These are phyloP conservation scores for Alnus rubra DNA, from an alignment of 306 rosid genomes.

Conservation along the genomic window DNA sequence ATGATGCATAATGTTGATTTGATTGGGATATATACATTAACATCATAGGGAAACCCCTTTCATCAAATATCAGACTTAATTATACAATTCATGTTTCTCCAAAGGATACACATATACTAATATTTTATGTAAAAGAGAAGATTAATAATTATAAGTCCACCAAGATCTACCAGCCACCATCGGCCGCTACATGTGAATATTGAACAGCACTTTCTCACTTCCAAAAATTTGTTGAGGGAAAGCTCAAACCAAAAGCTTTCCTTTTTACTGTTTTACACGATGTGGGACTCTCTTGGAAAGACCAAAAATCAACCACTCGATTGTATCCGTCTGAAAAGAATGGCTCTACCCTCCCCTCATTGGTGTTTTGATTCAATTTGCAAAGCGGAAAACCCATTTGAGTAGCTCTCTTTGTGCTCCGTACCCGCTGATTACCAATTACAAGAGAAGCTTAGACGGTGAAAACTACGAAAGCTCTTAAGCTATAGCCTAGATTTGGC, in stretches of 20 bases:
- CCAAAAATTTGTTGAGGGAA: neutral
- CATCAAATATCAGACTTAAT: neutral
- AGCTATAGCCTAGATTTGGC: no score
- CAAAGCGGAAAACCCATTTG: no score
- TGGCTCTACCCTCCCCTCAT: no score
- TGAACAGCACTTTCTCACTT: neutral
- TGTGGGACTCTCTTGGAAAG: neutral
- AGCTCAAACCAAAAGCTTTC: neutral
- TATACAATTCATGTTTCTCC: neutral
- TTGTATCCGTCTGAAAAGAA: no score
- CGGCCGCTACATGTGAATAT: neutral
- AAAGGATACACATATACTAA: neutral
- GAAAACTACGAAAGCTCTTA: no score
- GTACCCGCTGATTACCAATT: no score
- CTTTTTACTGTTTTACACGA: neutral
- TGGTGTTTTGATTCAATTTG: no score
- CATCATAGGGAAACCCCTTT: neutral
- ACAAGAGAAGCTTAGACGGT: no score
- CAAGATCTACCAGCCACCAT: neutral
- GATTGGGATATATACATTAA: neutral
- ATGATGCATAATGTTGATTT: neutral
- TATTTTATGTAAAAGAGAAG: neutral
- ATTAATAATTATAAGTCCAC: neutral
- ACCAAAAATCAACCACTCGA: neutral
- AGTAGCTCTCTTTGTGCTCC: no score